Evolutionary conservation across 176 grass and related monocot species (phyloP), one percentile per base, ranked within the genome.

Genomic region (Rhipidocladum racemiflorum): DNA sequence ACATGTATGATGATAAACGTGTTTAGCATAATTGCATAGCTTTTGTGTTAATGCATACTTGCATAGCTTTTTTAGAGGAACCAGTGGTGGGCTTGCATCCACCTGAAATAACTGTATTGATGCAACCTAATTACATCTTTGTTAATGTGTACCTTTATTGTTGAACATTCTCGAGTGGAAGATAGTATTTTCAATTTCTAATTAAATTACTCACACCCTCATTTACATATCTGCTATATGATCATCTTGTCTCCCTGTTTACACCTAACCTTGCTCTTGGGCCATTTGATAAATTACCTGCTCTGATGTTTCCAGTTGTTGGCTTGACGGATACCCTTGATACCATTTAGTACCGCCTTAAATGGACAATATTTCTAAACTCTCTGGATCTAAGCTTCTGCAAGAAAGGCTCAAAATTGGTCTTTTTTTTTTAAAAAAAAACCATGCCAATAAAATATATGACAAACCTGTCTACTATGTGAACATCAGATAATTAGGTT

Each of bases 1-100:
- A 61, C 15, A 53, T 74, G 8, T 69, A 57, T 85, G 70, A 63
- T 81, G 14, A 49, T 49, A 42, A 89, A 70, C 44, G 14, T 62
- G 32, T 62, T n/a, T n/a, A n/a, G n/a, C n/a, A n/a, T n/a, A n/a
- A n/a, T n/a, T n/a, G n/a, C n/a, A n/a, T 34, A 34, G 32, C 32
- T 34, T 34, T 34, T 34, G 32, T 34, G 32, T 34, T 18, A 72
- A 40, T 45, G 24, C 20, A 82, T 15, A 49, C 46, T 40, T 49
- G 4, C 46, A 16, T 67, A 62, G 9, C 16, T 77, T 61, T 36
- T 76, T 60, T 76, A 61, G 36, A 60, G 73, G 0, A 60, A 75
- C 16, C 54, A 76, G 27, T 14, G 2, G 38, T 77, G 74, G 40
- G 4, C 54, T 61, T 61, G 35, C 36, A 61, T 8, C 40, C 36